Percentiles rank a stretch among this genome's conserved stretches.
Conservation (phyloP, 2,329 filamentous ascomycete genomes). For the Basipetospora sp. region DNA sequence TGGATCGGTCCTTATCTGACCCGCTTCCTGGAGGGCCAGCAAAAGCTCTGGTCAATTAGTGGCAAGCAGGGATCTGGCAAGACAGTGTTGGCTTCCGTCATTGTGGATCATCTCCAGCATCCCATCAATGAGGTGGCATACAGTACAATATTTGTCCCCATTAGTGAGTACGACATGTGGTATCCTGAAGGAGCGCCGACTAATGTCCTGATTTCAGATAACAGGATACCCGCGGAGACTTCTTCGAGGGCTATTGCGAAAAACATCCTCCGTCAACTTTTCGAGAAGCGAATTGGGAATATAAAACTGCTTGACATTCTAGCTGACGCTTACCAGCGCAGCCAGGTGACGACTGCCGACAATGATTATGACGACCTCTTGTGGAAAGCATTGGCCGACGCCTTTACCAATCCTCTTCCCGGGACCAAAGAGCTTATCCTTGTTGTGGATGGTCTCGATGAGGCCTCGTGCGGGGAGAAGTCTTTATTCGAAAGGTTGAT, state of each 20-base stretch:
- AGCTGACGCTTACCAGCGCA: constrained; percentile 16
- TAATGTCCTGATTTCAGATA: constrained; percentile 12
- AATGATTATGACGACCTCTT: constrained; percentile 20
- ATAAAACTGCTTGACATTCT: constrained; percentile 21
- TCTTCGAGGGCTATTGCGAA: constrained; percentile 19
- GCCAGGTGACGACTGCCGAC: constrained; percentile 11
- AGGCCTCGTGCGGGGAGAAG: constrained; percentile 17
- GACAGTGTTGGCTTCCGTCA: constrained; percentile 22
- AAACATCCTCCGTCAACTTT: constrained; percentile 21
- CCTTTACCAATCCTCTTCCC: constrained; percentile 14
- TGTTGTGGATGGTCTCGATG: constrained; percentile 23
- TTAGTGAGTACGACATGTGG: constrained; percentile 19
- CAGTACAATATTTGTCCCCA: constrained; percentile 21
- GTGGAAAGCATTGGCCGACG: constrained; percentile 19
- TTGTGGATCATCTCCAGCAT: constrained; percentile 23
- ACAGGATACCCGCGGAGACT: constrained; percentile 17
- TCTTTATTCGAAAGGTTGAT: constrained; percentile 16
- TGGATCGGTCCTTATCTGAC: constrained; percentile 12
- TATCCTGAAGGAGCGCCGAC: background rate
- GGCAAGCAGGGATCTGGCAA: constrained; percentile 24
- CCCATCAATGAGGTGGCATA: constrained; percentile 20
- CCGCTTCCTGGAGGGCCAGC: constrained; percentile 10
- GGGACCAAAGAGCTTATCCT: constrained; percentile 21
- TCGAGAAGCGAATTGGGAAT: constrained; percentile 24
- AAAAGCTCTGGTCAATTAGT: constrained; percentile 9